Evolutionary conservation across 805 yeast species (phyloP).

Genomic region (Starmerella sp.): DNA sequence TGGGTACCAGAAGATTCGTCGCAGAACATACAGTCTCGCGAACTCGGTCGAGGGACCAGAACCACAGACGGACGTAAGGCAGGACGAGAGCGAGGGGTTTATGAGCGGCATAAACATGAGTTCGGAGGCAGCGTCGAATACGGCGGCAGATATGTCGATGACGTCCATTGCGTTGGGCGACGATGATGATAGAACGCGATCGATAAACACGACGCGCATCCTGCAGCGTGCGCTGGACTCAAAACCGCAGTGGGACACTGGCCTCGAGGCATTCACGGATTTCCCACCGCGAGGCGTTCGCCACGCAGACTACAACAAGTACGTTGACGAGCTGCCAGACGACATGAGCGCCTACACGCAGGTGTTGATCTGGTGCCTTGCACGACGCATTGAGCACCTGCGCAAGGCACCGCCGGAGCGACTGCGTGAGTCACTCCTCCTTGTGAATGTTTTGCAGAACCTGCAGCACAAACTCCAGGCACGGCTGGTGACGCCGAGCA

Average conservation of each 20-base stretch:
- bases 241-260: not conserved
- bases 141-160: conserved; percentile 3
- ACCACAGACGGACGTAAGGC: not conserved
- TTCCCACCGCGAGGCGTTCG: conserved; percentile 4
- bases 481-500: not conserved
- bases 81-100: not conserved
- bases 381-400: conserved; percentile 7
- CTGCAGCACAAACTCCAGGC: conserved; percentile 1
- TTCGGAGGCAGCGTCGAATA: not conserved
- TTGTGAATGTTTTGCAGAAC: not conserved
- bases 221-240: conserved; percentile 4
- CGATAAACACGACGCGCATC: conserved; percentile 1
- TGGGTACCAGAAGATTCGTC: conserved; percentile 4
- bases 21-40: conserved; percentile 1
- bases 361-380: conserved; percentile 19
- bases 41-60: not conserved
- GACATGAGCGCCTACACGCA: conserved; percentile 11
- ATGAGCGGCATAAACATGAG: not conserved
- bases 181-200: not conserved
- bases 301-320: not conserved
- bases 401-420: conserved; percentile 1
- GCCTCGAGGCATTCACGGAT: not conserved
- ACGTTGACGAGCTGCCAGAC: not conserved
- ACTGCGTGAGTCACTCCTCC: not conserved
- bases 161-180: not conserved